Evolutionary conservation across 2,329 filamentous ascomycete genomes (phyloP), one percentile per base, ranked within the genome.

Genomic region (Colletotrichum aenigma): DNA sequence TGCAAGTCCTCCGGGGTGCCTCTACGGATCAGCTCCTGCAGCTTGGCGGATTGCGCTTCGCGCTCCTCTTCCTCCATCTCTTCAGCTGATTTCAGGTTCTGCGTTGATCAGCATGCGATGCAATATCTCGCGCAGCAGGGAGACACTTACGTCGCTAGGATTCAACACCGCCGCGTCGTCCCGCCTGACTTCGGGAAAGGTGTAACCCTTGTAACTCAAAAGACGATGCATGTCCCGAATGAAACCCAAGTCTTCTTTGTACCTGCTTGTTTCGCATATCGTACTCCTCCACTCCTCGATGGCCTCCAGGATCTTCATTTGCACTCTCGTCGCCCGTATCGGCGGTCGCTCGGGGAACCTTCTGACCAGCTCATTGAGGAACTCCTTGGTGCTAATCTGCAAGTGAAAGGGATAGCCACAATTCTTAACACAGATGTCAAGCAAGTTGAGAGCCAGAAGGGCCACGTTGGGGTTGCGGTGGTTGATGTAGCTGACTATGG

Each of bases 361-460:
- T 79, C 97, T 93, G 77, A 99, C 97, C 76, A 99, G 93, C 88
- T 99, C 97, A 86, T 99, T 99, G 81, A 99, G 92, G 81, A 99
- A 99, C 82, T 99, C 97, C 85, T 99, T 99, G 79, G 97, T 98
- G 85, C 95, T 96, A 83, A 99, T 98, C 86, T 99, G 97, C 74
- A 99, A 92, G 83, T 99, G 97, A 86, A 99, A 99, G 2, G 97
- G 96, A 84, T 99, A 99, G 81, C 97, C 97, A 90, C 97, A 99
- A 87, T 99, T 99, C 89, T 99, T 99, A 86, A 98, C 97, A 86
- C 97, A 98, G 78, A 98, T 98, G 84, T 99, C 97, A 83, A 99
- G 94, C 79, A 99, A 92, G 87, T 93, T 93, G 82, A 98, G 90
- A 75, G 97, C 96, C 75, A 98, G 91, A 79, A 99, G 88, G 76